Evolutionary conservation across 768 basidiomycete species (phyloP).

Genomic region (Suillus paluster): DNA sequence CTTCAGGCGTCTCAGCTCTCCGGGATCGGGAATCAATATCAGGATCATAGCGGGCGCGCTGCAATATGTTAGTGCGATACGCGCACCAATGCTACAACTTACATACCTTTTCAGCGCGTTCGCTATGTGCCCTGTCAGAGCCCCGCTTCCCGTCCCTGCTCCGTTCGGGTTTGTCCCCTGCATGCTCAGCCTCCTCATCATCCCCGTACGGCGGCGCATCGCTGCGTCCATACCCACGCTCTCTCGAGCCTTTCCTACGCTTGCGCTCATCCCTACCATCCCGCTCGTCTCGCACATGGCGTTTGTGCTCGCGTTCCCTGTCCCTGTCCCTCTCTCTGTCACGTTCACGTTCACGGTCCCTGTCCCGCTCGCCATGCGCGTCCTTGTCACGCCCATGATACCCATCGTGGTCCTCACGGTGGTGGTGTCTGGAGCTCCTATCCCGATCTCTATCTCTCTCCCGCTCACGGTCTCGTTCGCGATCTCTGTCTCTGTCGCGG

Average conservation of each 20-base stretch:
- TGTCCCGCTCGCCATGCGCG: constrained; percentile 39
- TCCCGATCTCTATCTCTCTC: constrained; percentile 29
- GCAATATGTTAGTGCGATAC: constrained; percentile 23
- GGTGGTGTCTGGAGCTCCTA: constrained; percentile 33
- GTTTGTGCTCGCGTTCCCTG: constrained; percentile 46
- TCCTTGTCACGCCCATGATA: constrained; percentile 26
- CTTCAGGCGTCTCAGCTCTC: constrained; percentile 81
- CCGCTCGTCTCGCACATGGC: constrained; percentile 58
- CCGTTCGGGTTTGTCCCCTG: constrained; percentile 51
- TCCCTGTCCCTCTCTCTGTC: constrained; percentile 44
- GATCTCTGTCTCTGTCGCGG: constrained; percentile 36
- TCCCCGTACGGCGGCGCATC: constrained; percentile 44
- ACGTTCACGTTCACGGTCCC: constrained; percentile 45
- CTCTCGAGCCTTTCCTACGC: constrained; percentile 45
- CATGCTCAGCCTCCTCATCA: constrained; percentile 44
- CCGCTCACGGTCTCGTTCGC: constrained; percentile 34
- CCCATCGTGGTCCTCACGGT: constrained; percentile 21
- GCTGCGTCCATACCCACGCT: constrained; percentile 45
- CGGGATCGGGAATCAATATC: constrained; percentile 46
- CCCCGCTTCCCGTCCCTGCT: constrained; percentile 44
- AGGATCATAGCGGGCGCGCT: constrained; percentile 61
- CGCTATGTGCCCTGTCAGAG: constrained; percentile 50
- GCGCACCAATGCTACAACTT: background rate
- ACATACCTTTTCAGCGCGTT: constrained; percentile 70
- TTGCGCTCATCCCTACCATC: constrained; percentile 52